These are phyloP conservation scores for Fusarium siculi DNA, from an alignment of 2,329 filamentous ascomycete genomes.

Conservation along the genomic window DNA sequence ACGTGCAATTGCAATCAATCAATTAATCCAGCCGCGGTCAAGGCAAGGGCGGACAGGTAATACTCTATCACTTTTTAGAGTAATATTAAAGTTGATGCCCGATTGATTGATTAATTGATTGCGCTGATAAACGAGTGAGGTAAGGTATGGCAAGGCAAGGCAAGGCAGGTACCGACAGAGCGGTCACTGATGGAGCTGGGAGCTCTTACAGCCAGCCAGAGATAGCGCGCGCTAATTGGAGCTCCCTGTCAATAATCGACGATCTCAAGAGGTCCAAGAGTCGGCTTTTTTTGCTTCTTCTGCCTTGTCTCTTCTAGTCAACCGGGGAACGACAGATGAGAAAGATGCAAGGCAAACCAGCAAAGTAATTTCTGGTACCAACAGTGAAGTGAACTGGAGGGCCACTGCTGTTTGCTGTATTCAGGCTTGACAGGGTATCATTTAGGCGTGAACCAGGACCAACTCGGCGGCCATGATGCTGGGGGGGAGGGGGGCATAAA, in stretches of 20 bases:
- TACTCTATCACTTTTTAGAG: not conserved
- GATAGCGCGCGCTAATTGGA: constrained; percentile 36
- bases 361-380: not conserved
- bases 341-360: constrained; percentile 13
- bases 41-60: not conserved
- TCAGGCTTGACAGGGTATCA: not conserved
- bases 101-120: not conserved
- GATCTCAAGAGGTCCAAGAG: constrained; percentile 24
- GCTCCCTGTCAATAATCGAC: constrained; percentile 22
- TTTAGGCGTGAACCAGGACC: constrained; percentile 7
- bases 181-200: constrained; percentile 26
- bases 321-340: constrained; percentile 20
- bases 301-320: not conserved
- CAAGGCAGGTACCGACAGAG: constrained; percentile 33
- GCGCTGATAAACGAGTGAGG: not conserved
- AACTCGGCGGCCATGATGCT: not conserved
- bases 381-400: not conserved
- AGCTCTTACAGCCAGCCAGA: constrained; percentile 13
- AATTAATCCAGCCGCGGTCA: constrained; percentile 16
- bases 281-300: constrained; percentile 1
- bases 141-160: not conserved
- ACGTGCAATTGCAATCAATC: constrained; percentile 29
- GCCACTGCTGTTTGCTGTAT: not conserved
- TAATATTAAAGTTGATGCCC: not conserved
- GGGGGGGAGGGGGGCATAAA: not conserved